Base-by-base conservation (phyloP, 257 asterid species). In the Solanum medicagineum region DNA sequence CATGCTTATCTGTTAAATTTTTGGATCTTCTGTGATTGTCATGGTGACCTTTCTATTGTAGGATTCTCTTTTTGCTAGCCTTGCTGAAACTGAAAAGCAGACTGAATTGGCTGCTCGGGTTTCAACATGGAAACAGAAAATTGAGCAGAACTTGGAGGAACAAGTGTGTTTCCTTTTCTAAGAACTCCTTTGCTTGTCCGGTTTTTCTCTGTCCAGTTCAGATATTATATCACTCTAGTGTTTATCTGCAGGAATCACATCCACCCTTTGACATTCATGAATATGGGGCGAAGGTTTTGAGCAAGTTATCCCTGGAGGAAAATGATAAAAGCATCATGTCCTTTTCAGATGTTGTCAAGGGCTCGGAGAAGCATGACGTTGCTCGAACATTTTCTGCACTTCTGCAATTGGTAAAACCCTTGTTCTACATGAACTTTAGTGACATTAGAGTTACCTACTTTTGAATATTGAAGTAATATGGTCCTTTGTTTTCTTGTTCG, bases 311-410 rank as follows among this genome's bases (percentile, higher is more conserved):
- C 54, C 56, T 29, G 54, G 89, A 87, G 88, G 93, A 84, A 84
- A 89, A 89, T 63, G 85, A 62, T 22, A 88, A 57, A 63, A 87
- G 87, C 10, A 55, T 91, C 86, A 83, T 91, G 92, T 87, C 97
- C 3, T 95, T 97, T 82, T 89, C 91, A 15, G 94, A 94, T 79
- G 93, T 95, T 15, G 99, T 94, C 75, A 90, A 54, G 89, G 99
- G 97, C 86, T 97, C 93, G 84, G 88, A 89, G 81, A 97, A 97
- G 91, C 98, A 97, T 69, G 98, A 97, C 73, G 91, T 97, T 75
- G 99, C 98, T 75, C 93, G 99, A 81, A 91, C 98, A 54, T 97
- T 97, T 90, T 95, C 99, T 62, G 98, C 99, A 32, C 97, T 97
- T 89, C 93, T 97, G 80, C 99, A 97, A 91, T 68, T 97, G 95